Evolutionary conservation across 441 rosid genomes (phyloP).

Genomic region (Erodium texanum): DNA sequence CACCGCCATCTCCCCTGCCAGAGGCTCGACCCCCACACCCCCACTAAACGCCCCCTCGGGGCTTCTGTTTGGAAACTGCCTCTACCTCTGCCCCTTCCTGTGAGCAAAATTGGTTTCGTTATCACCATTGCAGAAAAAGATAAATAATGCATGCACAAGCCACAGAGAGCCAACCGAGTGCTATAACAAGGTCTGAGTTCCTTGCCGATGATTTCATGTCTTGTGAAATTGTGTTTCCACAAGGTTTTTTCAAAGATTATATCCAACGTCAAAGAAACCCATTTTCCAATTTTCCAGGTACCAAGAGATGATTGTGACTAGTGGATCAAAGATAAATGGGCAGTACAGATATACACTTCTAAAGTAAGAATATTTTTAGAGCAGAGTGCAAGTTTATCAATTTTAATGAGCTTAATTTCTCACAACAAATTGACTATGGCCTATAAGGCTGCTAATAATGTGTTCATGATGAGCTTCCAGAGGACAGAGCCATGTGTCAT

Average conservation of each 20-base stretch:
- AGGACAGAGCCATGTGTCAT: neutral
- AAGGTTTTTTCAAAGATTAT: no score
- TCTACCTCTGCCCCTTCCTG: constrained; percentile 1
- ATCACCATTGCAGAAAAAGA: constrained; percentile 14
- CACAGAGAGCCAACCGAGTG: no score
- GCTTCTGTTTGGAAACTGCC: neutral
- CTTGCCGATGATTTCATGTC: constrained; percentile 47
- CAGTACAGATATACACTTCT: neutral
- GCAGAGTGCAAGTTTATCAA: neutral
- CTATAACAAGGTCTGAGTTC: no score
- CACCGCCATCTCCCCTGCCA: constrained; percentile 15
- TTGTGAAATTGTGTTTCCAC: constrained; percentile 41
- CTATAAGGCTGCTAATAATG: neutral
- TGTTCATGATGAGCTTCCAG: neutral
- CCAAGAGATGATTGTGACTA: no score
- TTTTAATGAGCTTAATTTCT: neutral
- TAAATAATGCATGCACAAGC: no score
- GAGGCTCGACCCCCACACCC: neutral
- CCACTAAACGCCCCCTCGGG: constrained; percentile 23
- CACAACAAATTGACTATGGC: constrained; percentile 37
- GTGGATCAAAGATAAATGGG: neutral
- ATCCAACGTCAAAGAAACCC: no score
- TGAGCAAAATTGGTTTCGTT: constrained; percentile 28
- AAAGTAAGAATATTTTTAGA: neutral
- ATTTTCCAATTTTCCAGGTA: no score